A percentile compares a stretch with the other conserved stretches of the same genome.
Conservation (phyloP, 129 eudicot genomes). For the Pulicaria dysenterica region DNA sequence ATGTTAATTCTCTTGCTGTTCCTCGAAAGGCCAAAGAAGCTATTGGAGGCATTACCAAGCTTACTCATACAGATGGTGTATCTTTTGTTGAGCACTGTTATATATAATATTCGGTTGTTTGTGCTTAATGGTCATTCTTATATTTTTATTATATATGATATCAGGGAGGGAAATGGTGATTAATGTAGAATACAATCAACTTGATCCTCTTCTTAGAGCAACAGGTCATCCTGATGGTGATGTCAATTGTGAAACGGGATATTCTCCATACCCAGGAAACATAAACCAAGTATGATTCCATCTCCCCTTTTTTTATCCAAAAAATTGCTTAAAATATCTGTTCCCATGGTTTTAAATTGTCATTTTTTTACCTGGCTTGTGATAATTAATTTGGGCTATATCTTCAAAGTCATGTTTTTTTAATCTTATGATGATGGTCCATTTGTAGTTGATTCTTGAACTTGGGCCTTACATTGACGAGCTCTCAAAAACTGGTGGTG, state of each 20-base stretch:
- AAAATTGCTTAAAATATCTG: not conserved
- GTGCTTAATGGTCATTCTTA: not conserved
- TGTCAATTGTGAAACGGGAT: conserved; percentile 86
- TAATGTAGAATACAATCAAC: conserved; percentile 98
- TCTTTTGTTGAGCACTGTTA: not conserved
- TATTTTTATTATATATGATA: conserved; percentile 11
- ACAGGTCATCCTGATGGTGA: conserved; percentile 93
- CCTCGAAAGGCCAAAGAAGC: conserved; percentile 99
- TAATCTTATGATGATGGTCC: not conserved
- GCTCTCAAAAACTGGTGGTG: conserved; percentile 86
- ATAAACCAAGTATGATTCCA: conserved; percentile 72
- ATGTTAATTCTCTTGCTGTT: conserved; percentile 97
- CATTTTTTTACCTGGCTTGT: not conserved
- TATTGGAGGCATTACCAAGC: conserved; percentile 96
- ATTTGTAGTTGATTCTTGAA: conserved; percentile 76
- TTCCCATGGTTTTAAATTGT: not conserved
- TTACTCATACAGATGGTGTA: conserved; percentile 94
- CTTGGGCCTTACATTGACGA: conserved; percentile 86
- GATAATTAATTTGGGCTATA: not conserved
- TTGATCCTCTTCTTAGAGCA: conserved; percentile 97
- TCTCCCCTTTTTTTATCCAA: not conserved
- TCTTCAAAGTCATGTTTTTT: not conserved
- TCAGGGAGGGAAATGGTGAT: conserved; percentile 97
- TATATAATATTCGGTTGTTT: not conserved
- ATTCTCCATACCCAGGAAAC: conserved; percentile 97